Base-by-base conservation (phyloP, 2,329 filamentous ascomycete genomes). In the Colletotrichum cordylinicola region DNA sequence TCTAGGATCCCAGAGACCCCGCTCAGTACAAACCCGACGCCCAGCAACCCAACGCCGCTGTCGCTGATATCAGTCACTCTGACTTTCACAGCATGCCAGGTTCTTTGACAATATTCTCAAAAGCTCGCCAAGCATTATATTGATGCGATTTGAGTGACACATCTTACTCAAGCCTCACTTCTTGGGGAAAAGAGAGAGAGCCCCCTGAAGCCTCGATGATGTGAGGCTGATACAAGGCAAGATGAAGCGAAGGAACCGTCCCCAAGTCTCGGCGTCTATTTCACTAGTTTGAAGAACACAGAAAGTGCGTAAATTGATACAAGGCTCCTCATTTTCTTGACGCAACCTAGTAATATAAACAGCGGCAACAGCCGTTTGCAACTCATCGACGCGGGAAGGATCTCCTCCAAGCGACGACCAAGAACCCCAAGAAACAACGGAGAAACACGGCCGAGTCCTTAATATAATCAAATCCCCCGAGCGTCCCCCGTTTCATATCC, bases 251-350 rank as follows among this genome's bases (percentile, higher is more conserved):
- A 52, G 43, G 2, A 21, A 21, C n/a, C 43, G 6, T n/a, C n/a
- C 1, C n/a, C 13, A 52, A 21, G 10, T 52, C n/a, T 21, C n/a
- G 0, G 1, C 1, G 1, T 13, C n/a, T 13, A 13, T 12, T 9
- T 1, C 10, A 13, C 18, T 4, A 13, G 43, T 21, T 52, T 21
- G n/a, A 48, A 7, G 12, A 52, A 4, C 6, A 37, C 35, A 21
- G 1, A 52, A 35, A 52, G 10, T 21, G 43, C n/a, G 6, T 4
- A 2, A 0, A 21, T 0, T 52, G n/a, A 21, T 52, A 10, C 43
- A 24, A 0, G 10, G 13, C 21, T 8, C 9, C 6, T 3, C n/a
- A 1, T 52, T 2, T 24, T 0, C 10, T 24, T 24, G 43, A 52
- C 43, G 2, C 0, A 52, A 52, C 0, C 43, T 24, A 24, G 0